Evolutionary conservation across 331 rosid species (phyloP), one percentile per base, ranked within the genome.

Genomic region (Arachis monticola): DNA sequence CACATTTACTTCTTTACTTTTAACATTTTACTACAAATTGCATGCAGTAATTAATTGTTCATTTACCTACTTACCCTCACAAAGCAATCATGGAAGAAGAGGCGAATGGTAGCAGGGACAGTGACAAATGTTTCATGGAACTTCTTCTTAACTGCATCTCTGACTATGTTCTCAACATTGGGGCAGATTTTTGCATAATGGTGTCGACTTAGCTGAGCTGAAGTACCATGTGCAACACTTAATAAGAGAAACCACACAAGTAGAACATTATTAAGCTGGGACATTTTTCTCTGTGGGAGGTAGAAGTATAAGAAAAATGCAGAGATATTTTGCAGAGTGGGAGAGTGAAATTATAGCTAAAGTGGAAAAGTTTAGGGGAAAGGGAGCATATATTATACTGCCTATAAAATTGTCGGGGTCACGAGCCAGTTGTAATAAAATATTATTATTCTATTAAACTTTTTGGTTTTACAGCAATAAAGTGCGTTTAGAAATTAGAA

Each of bases 51-150:
- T 12, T 45, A 1, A 5, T 68, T 27, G 30, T 27, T 27, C 30
- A 27, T 27, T 27, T 82, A 90, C 99, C 85, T 86, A 85, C 12
- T 38, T 84, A 90, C 99, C 85, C 85, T 85, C 12, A 94, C 97
- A 30, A 90, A 80, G 81, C 97, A 92, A 69, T 89, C 97, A 2
- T 92, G 97, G 88, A 92, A 92, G 81, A 89, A 88, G 81, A 94
- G 97, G 42, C 99, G 97, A 46, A 94, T 27, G 22, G 97, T 92
- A 1, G 88, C 95, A 0, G 96, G 99, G 59, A 94, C 87, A 0
- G 99, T 94, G 5, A 90, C 93, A 41, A 90, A 92, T 8, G 99
- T 94, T 50, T 90, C 92, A 2, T 81, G 82, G 22, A 94, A 87
- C 69, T 94, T 94, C 84, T 74, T 80, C 2, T 45, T 78, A 2